Conservation (phyloP, 495 filamentous ascomycete species). For the Penicillium ucsense region DNA sequence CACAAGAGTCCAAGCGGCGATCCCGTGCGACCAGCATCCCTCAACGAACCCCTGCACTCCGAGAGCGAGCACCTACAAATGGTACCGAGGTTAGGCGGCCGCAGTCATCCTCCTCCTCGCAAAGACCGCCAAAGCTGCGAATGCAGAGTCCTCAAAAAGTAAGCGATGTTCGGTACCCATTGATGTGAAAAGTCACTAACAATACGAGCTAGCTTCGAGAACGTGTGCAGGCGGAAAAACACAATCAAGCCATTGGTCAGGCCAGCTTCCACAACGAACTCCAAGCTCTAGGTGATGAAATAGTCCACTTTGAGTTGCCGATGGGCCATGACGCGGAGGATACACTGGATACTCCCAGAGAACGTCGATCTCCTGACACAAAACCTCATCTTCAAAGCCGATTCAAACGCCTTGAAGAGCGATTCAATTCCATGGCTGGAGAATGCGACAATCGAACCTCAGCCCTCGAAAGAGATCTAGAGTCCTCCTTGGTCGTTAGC, state of each 20-base stretch:
- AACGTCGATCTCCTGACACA: conserved; percentile 4
- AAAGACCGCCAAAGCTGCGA: conserved; percentile 56
- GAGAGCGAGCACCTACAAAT: conserved; percentile 42
- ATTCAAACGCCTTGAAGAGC: conserved; percentile 54
- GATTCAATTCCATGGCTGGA: conserved; percentile 48
- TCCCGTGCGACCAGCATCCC: conserved; percentile 47
- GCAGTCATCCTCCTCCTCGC: conserved; percentile 24
- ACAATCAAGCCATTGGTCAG: conserved; percentile 57
- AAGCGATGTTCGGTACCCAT: neutral
- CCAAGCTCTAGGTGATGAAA: conserved; percentile 71
- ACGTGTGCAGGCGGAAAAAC: conserved; percentile 73
- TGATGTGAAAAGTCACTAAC: conserved; percentile 1
- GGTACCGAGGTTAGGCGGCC: conserved; percentile 24
- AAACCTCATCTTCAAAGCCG: conserved; percentile 42
- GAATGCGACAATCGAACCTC: conserved; percentile 53
- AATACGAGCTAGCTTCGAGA: conserved; percentile 53
- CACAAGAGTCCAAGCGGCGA: conserved; percentile 34
- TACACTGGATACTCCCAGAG: neutral
- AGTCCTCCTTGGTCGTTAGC: conserved; percentile 55
- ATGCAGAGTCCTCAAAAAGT: conserved; percentile 84
- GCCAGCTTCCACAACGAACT: conserved; percentile 65
- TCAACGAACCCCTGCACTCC: conserved; percentile 36
- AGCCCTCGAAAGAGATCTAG: conserved; percentile 55
- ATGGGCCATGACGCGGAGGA: conserved; percentile 12
- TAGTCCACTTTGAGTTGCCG: conserved; percentile 50